These are phyloP conservation scores for Malassezia sp. DNA, from an alignment of 1,284 basidiomycete species.

Conservation along the genomic window DNA sequence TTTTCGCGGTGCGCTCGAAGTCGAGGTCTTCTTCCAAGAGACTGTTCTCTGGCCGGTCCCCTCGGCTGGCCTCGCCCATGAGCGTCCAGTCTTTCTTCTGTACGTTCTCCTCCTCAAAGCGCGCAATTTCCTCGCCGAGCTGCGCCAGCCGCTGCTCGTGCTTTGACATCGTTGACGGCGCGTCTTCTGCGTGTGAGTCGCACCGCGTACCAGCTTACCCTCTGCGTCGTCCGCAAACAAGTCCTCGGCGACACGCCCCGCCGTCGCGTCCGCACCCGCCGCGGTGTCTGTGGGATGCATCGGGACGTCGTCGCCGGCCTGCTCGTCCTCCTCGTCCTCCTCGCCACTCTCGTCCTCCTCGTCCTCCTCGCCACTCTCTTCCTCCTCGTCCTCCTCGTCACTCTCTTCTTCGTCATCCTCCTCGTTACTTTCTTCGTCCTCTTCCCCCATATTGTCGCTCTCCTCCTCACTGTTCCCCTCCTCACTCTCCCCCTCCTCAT, in stretches of 20 bases:
- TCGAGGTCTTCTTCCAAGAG: conserved; percentile 88
- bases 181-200: too few relatives aligned
- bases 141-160: conserved; percentile 52
- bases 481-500: conserved; percentile 12
- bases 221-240: conserved; percentile 53
- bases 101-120: conserved; percentile 53
- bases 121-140: conserved; percentile 51
- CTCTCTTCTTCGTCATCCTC: conserved; percentile 22
- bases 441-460: not conserved
- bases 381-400: conserved; percentile 47
- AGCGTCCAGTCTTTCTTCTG: conserved; percentile 73
- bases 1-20: conserved; percentile 77
- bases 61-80: conserved; percentile 75
- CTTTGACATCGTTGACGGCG: conserved; percentile 48
- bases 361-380: conserved; percentile 24
- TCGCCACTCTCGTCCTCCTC: conserved; percentile 31
- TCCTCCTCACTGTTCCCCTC: conserved; percentile 5
- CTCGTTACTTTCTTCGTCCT: conserved; percentile 18
- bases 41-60: conserved; percentile 76
- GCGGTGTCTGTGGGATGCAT: conserved; percentile 7
- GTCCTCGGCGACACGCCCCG: conserved; percentile 51
- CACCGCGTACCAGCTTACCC: not conserved
- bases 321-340: conserved; percentile 39
- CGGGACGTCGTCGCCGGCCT: conserved; percentile 21
- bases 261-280: conserved; percentile 44